Evolutionary conservation across 1,284 basidiomycete genomes (phyloP), one percentile per base, ranked within the genome.

Genomic region (Testicularia cyperi): DNA sequence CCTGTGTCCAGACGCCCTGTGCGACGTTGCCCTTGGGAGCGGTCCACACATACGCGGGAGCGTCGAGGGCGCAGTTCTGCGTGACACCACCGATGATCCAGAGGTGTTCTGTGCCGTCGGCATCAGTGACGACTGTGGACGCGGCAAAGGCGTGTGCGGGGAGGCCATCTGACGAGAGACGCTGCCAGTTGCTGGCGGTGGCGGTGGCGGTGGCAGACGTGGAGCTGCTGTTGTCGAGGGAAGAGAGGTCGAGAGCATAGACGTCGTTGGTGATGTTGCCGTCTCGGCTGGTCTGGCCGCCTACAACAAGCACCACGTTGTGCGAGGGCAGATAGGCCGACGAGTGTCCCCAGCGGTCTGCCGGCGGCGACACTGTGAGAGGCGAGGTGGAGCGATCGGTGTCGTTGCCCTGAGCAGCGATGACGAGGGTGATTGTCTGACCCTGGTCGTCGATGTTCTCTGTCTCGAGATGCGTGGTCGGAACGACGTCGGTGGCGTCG

Each of bases 71-170:
- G 45, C 72, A 74, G 25, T 68, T 53, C 28, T 55, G 32, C 4
- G 67, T 68, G 27, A 74, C 40, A 14, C 72, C 71, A 8, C 72
- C 72, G 28, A 75, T 36, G 31, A 70, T 34, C 68, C 68, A 75
- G 9, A 68, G 49, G 32, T 44, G 35, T 23, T 58, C 54, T 0
- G 22, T 9, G 1, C 32, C 39, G 23, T 57, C 58, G 0, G 23
- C n/a, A 23, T 55, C 44, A 2, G 38, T 20, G 2, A 36, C 29
- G 9, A 51, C 19, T 2, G 57, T 54, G 1, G 61, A 41, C 2
- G 62, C 61, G 3, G 54, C 51, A 42, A 58, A 76, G 1, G 74
- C 74, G 15, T 62, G 47, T 0, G 65, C 58, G 7, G 61, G 55
- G 5, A 69, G 21, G 6, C 53, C 49, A 0, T 48, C 31, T 0